phyloP scores from a whole-genome alignment of 2,329 filamentous ascomycete genomes.

The Cercospora citrullina region DNA sequence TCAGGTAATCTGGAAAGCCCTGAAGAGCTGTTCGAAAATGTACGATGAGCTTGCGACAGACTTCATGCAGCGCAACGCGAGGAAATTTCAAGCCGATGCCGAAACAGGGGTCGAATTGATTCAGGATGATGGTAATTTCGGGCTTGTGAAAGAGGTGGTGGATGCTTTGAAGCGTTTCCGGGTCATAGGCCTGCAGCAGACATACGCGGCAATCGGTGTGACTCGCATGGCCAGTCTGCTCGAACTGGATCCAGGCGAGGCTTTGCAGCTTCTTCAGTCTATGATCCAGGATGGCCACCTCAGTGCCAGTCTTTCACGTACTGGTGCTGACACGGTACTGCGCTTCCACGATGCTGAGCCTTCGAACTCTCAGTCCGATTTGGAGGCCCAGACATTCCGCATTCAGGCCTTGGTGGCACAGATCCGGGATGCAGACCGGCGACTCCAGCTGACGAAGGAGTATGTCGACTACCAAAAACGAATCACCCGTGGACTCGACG shows the following conservation, averaged over 20 bases:
- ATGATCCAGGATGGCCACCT: conserved; percentile 55
- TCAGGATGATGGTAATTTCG: conserved; percentile 66
- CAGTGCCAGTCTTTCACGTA: conserved; percentile 53
- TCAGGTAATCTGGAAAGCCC: conserved; percentile 55
- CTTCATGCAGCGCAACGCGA: conserved; percentile 63
- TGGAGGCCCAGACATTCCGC: conserved; percentile 53
- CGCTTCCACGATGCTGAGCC: conserved; percentile 49
- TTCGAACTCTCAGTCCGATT: conserved; percentile 32
- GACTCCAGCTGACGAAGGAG: conserved; percentile 59
- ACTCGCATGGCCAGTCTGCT: conserved; percentile 55
- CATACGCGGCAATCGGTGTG: conserved; percentile 66
- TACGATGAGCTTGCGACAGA: conserved; percentile 70
- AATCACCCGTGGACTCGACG: conserved; percentile 45
- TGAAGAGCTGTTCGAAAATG: conserved; percentile 61
- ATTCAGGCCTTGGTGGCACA: conserved; percentile 54
- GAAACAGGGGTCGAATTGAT: conserved; percentile 55
- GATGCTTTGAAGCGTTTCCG: conserved; percentile 73
- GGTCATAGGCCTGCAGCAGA: conserved; percentile 69
- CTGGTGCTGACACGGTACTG: conserved; percentile 46
- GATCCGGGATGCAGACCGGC: conserved; percentile 56
- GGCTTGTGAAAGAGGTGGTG: conserved; percentile 69
- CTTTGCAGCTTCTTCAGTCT: conserved; percentile 54
- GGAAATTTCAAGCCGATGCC: conserved; percentile 64
- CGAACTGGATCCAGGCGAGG: conserved; percentile 51
- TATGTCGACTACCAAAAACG: conserved; percentile 57